phyloP scores from a whole-genome alignment of 805 yeast genomes.

The Wickerhamomyces chaumierensis region DNA sequence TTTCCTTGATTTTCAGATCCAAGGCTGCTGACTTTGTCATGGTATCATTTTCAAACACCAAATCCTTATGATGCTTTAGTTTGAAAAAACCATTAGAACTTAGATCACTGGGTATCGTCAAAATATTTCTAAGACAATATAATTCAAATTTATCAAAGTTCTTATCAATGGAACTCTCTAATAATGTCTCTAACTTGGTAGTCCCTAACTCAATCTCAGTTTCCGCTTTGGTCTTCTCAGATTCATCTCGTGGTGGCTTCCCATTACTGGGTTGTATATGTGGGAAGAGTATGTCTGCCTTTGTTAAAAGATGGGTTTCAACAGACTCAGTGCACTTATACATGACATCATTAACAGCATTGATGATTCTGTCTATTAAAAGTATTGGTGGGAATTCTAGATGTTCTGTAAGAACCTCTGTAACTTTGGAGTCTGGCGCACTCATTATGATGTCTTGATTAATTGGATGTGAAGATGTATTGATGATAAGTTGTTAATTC shows the following conservation, averaged over 20 bases:
- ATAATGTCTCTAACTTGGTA: constrained; percentile 63
- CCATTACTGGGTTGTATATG: no score
- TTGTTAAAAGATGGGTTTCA: constrained; percentile 41
- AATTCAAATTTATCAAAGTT: constrained; percentile 82
- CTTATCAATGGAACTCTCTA: constrained; percentile 67
- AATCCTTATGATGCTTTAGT: constrained; percentile 54
- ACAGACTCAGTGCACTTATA: constrained; percentile 73
- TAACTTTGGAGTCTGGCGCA: constrained; percentile 17
- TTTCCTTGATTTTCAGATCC: constrained; percentile 22
- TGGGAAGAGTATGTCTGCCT: no score
- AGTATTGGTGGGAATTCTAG: constrained; percentile 77
- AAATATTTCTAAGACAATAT: constrained; percentile 67
- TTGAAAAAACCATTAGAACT: constrained; percentile 51
- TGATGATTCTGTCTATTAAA: constrained; percentile 76
- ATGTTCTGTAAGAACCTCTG: constrained; percentile 68
- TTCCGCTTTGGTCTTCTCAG: constrained; percentile 17
- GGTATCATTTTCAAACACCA: constrained; percentile 20
- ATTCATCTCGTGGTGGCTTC: constrained; percentile 14
- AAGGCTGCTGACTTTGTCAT: constrained; percentile 13
- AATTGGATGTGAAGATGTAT: no score
- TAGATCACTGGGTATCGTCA: constrained; percentile 46
- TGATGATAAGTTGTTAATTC: no score
- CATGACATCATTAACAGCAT: constrained; percentile 76
- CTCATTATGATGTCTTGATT: constrained; percentile 5
- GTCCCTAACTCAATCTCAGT: constrained; percentile 69